phyloP scores from a whole-genome alignment of 1,284 basidiomycete genomes.

The Ceratobasidium sp. region DNA sequence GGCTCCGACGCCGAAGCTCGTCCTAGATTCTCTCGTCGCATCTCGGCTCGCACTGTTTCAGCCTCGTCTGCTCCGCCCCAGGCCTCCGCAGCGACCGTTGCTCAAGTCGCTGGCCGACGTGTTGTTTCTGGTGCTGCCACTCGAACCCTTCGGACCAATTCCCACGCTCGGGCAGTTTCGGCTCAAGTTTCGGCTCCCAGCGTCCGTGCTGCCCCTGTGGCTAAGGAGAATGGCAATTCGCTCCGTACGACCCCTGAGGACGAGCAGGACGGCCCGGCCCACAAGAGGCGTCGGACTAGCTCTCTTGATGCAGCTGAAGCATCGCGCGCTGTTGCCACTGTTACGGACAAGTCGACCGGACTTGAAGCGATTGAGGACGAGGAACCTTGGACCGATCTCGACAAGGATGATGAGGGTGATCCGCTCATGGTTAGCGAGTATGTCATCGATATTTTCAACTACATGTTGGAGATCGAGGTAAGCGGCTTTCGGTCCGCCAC shows the following conservation, averaged over 20 bases:
- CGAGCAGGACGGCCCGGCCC: constrained; percentile 59
- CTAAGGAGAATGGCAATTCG: constrained; percentile 32
- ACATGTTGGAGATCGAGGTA: constrained; percentile 77
- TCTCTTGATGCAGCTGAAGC: constrained; percentile 68
- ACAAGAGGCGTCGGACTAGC: constrained; percentile 76
- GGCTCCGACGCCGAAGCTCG: constrained; percentile 21
- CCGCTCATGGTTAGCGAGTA: constrained; percentile 98
- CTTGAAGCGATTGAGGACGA: constrained; percentile 42
- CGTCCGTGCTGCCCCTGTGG: constrained; percentile 45
- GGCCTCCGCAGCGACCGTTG: constrained; percentile 1
- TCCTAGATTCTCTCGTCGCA: constrained; percentile 37
- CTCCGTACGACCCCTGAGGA: constrained; percentile 48
- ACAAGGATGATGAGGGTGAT: constrained; percentile 92
- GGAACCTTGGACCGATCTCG: constrained; percentile 76
- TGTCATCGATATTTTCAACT: constrained; percentile 91
- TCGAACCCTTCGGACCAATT: neutral
- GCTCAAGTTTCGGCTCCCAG: constrained; percentile 48
- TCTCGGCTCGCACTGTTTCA: constrained; percentile 35
- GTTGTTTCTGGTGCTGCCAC: constrained; percentile 20
- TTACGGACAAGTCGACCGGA: constrained; percentile 1
- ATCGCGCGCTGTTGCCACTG: constrained; percentile 40
- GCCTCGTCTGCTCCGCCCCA: constrained; percentile 6
- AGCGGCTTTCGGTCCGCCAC: constrained; percentile 43
- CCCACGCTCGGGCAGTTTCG: constrained; percentile 45
- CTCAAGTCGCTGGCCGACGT: constrained; percentile 23